Percentiles rank a stretch among this genome's conserved stretches.
These are phyloP conservation scores for Streptanthus diversifolius DNA, from an alignment of 345 rosid genomes.

Conservation along the genomic window DNA sequence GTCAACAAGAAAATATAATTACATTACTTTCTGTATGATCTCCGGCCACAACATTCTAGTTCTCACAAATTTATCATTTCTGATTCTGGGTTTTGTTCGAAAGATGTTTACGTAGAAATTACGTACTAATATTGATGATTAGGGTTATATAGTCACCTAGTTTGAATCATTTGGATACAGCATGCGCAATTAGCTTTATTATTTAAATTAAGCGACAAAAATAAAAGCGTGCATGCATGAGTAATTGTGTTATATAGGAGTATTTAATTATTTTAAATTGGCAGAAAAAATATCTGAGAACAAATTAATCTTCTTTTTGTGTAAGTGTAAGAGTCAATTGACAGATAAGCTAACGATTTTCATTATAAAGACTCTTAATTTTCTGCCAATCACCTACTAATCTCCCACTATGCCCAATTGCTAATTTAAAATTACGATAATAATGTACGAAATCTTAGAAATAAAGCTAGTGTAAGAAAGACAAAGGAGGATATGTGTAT, in stretches of 20 bases:
- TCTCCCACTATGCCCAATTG: conserved; percentile 30
- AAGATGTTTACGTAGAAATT: neutral
- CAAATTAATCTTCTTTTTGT: conserved; percentile 8
- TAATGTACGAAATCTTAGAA: neutral
- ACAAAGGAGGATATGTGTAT: neutral
- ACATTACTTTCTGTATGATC: neutral
- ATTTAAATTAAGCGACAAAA: neutral
- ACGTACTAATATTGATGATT: neutral
- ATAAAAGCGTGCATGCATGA: conserved; percentile 5
- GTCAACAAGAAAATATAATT: neutral
- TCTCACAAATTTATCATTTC: neutral
- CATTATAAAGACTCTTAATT: conserved; percentile 3
- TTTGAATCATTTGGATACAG: conserved; percentile 26
- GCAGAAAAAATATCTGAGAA: conserved; percentile 28
- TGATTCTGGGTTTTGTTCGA: neutral
- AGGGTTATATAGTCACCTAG: conserved; percentile 12
- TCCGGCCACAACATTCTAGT: neutral
- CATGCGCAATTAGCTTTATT: conserved; percentile 10
- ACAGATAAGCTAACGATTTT: conserved; percentile 29
- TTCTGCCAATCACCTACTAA: conserved; percentile 24
- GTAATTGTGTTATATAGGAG: neutral
- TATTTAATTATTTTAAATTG: neutral
- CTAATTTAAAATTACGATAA: conserved; percentile 17
- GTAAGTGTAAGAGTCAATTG: conserved; percentile 12
- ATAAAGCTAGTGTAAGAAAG: neutral